Evolutionary conservation across 2,329 filamentous ascomycete species (phyloP).

Genomic region (Claviceps monticola): DNA sequence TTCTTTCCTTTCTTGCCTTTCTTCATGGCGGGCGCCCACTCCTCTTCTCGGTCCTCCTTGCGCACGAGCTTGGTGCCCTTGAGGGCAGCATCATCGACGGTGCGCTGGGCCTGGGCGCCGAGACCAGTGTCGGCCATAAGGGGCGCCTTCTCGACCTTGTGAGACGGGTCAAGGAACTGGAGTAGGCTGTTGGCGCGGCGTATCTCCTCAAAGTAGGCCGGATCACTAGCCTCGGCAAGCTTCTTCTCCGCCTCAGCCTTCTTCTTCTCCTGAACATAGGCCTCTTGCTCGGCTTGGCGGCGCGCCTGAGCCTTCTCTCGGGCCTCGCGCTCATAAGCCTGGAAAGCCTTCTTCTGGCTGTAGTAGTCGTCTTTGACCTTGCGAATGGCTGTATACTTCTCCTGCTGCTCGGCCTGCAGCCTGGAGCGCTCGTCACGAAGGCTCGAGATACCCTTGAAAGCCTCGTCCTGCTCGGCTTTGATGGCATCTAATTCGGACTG

Average conservation of each 20-base stretch:
- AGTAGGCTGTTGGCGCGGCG: slow-evolving; percentile 76
- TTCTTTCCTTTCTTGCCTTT: slow-evolving; percentile 79
- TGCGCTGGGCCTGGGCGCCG: slow-evolving; percentile 65
- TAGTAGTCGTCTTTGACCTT: slow-evolving; percentile 86
- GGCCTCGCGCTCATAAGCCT: slow-evolving; percentile 71
- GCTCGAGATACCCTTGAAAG: slow-evolving; percentile 73
- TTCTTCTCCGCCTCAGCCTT: slow-evolving; percentile 63
- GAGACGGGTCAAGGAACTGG: slow-evolving; percentile 74
- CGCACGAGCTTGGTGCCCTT: slow-evolving; percentile 74
- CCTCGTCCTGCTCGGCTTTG: slow-evolving; percentile 83
- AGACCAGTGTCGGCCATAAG: slow-evolving; percentile 57
- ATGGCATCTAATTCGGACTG: slow-evolving; percentile 80
- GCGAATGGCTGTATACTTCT: slow-evolving; percentile 69
- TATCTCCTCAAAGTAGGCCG: slow-evolving; percentile 87
- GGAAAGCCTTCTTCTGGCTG: slow-evolving; percentile 65
- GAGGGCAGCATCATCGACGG: slow-evolving; percentile 67
- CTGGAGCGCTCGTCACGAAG: slow-evolving; percentile 77
- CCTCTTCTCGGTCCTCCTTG: slow-evolving; percentile 81
- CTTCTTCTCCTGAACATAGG: slow-evolving; percentile 55
- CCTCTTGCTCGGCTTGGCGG: slow-evolving; percentile 67
- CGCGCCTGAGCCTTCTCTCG: slow-evolving; percentile 65
- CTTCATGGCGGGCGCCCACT: slow-evolving; percentile 70
- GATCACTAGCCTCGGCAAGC: slow-evolving; percentile 69
- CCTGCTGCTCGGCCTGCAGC: slow-evolving; percentile 73
- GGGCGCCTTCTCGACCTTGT: slow-evolving; percentile 51